phyloP scores from a whole-genome alignment of 139 green algal genomes.

The Micractinium sp. region DNA sequence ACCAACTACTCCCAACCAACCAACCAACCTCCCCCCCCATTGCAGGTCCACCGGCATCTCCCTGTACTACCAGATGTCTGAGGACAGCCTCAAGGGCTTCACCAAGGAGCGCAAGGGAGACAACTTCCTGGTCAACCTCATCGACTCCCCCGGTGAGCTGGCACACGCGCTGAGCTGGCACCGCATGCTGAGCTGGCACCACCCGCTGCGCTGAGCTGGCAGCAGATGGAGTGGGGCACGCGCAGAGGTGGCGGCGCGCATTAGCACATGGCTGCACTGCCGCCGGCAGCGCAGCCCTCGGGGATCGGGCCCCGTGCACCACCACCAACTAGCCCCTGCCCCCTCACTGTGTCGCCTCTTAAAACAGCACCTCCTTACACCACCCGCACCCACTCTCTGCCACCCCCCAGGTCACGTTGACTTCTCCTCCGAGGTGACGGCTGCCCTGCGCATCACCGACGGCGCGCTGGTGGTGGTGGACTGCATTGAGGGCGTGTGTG shows the following conservation, averaged over 20 bases:
- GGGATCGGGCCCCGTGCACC: background rate
- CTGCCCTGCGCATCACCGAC: conserved; percentile 99
- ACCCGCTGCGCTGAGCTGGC: no score
- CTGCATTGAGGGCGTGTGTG: conserved; percentile 99
- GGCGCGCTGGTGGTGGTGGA: conserved; percentile 99
- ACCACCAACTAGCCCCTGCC: background rate
- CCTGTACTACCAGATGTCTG: conserved; percentile 96
- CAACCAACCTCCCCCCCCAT: no score
- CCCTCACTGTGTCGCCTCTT: background rate
- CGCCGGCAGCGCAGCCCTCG: background rate
- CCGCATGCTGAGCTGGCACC: no score
- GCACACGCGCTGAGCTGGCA: no score
- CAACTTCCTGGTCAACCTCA: conserved; percentile 98
- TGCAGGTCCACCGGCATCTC: conserved; percentile 94
- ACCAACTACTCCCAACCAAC: no score
- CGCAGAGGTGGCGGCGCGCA: background rate
- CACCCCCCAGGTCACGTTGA: conserved; percentile 92
- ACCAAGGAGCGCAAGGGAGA: conserved; percentile 84
- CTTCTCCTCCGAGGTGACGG: conserved; percentile 99
- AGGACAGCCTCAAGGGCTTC: conserved; percentile 82
- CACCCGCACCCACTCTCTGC: background rate
- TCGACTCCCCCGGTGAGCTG: conserved; percentile 90
- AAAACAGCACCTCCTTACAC: background rate
- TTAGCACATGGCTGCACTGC: background rate
- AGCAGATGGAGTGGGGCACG: background rate